Evolutionary conservation across 805 yeast species (phyloP).

Genomic region (Candida boidinii): DNA sequence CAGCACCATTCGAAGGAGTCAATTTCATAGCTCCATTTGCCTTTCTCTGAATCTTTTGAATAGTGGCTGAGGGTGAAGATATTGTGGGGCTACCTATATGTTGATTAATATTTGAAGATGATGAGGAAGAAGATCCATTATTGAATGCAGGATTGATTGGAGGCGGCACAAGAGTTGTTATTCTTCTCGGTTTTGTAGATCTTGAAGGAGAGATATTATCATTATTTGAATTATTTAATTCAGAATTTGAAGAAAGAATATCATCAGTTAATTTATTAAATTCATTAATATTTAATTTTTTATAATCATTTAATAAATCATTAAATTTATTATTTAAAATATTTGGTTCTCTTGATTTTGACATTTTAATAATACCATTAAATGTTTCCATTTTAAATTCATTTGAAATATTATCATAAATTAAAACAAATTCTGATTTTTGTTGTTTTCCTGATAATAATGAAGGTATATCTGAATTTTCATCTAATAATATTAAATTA

Average conservation of each 20-base stretch:
- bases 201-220: too few species aligned
- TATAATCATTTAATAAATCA: not conserved
- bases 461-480: not conserved
- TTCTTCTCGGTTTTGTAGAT: too few species aligned
- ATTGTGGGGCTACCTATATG: not conserved
- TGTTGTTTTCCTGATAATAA: too few species aligned
- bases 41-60: not conserved
- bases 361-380: constrained; percentile 20
- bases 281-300: too few species aligned
- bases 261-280: too few species aligned
- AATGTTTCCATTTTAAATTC: constrained; percentile 19
- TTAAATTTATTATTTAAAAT: constrained; percentile 9
- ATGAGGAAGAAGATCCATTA: not conserved
- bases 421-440: constrained; percentile 16
- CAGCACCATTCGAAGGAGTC: too few species aligned
- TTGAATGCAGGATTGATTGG: not conserved
- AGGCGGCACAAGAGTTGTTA: not conserved
- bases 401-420: constrained; percentile 18
- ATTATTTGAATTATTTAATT: too few species aligned
- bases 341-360: constrained; percentile 23
- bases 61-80: not conserved
- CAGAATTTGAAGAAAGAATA: too few species aligned
- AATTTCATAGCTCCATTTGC: not conserved
- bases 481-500: not conserved
- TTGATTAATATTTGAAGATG: not conserved